Conservation (phyloP, 1,284 basidiomycete genomes). For the Apiotrichum sp. region DNA sequence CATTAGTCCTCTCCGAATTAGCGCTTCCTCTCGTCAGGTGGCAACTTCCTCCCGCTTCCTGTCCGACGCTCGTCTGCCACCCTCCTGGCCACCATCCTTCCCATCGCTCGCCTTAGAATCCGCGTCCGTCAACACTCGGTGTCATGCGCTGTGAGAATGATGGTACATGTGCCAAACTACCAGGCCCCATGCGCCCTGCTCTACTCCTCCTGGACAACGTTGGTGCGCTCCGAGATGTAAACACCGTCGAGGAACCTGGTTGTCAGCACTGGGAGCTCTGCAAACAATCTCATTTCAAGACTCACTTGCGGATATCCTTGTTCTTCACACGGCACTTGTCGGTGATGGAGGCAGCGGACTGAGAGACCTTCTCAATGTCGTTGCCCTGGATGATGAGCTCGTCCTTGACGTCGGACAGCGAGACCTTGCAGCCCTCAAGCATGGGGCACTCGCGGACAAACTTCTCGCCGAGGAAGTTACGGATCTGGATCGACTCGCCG, state of each 20-base stretch:
- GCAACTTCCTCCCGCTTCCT: too few relatives aligned
- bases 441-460: slow-evolving; percentile 87
- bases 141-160: slow-evolving; percentile 15
- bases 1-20: too few relatives aligned
- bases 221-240: slow-evolving; percentile 53
- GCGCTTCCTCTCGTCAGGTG: too few relatives aligned
- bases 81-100: neutral
- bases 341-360: slow-evolving; percentile 94
- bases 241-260: slow-evolving; percentile 51
- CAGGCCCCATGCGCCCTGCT: slow-evolving; percentile 17
- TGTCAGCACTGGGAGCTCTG: slow-evolving; percentile 51
- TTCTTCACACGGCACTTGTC: slow-evolving; percentile 89
- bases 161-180: slow-evolving; percentile 21
- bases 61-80: too few relatives aligned
- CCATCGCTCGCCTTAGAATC: neutral
- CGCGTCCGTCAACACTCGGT: neutral
- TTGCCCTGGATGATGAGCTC: slow-evolving; percentile 89
- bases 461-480: slow-evolving; percentile 81
- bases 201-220: slow-evolving; percentile 31
- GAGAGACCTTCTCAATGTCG: slow-evolving; percentile 91
- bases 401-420: slow-evolving; percentile 93
- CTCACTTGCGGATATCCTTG: slow-evolving; percentile 90
- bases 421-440: slow-evolving; percentile 79
- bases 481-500: slow-evolving; percentile 80
- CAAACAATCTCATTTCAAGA: slow-evolving; percentile 2